A percentile compares a stretch with the other conserved stretches of the same genome.
Evolutionary conservation across 768 basidiomycete genomes (phyloP).

Genomic region (Termitomyces sp.): DNA sequence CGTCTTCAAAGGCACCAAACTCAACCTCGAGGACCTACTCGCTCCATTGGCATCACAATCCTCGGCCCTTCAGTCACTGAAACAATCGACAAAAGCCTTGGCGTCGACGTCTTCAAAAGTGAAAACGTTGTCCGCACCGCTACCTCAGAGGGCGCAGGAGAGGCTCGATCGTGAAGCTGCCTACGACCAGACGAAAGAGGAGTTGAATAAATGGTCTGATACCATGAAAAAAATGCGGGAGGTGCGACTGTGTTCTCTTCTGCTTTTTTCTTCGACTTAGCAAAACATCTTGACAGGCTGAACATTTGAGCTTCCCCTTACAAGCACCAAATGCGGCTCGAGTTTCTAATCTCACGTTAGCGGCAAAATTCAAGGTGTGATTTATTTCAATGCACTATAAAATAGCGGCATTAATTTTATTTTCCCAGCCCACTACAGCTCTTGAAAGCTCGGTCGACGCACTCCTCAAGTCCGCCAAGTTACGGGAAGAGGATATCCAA

Average conservation of each 20-base stretch:
- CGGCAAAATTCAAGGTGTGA: slow-evolving; percentile 79
- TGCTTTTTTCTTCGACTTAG: background rate
- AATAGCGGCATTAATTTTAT: background rate
- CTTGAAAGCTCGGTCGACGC: slow-evolving; percentile 83
- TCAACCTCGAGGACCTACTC: slow-evolving; percentile 73
- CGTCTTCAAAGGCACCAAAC: slow-evolving; percentile 41
- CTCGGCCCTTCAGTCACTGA: slow-evolving; percentile 56
- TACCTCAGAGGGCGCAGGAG: slow-evolving; percentile 85
- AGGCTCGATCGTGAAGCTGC: slow-evolving; percentile 91
- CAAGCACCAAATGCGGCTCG: slow-evolving; percentile 56
- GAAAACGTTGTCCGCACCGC: slow-evolving; percentile 74
- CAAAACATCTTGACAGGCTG: slow-evolving; percentile 53
- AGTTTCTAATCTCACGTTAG: slow-evolving; percentile 70
- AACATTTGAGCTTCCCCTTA: slow-evolving; percentile 83
- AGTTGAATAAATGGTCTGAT: slow-evolving; percentile 90
- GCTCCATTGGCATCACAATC: slow-evolving; percentile 66
- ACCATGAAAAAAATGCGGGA: slow-evolving; percentile 92
- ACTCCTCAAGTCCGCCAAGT: slow-evolving; percentile 75
- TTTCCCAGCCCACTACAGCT: slow-evolving; percentile 68
- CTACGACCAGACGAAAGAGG: slow-evolving; percentile 88
- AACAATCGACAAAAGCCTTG: slow-evolving; percentile 67
- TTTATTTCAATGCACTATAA: background rate
- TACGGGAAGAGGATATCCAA: slow-evolving; percentile 78
- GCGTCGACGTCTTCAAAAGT: slow-evolving; percentile 45
- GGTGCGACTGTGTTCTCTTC: slow-evolving; percentile 33